Conservation (phyloP, 2,329 filamentous ascomycete species). For the Fusarium sp. region DNA sequence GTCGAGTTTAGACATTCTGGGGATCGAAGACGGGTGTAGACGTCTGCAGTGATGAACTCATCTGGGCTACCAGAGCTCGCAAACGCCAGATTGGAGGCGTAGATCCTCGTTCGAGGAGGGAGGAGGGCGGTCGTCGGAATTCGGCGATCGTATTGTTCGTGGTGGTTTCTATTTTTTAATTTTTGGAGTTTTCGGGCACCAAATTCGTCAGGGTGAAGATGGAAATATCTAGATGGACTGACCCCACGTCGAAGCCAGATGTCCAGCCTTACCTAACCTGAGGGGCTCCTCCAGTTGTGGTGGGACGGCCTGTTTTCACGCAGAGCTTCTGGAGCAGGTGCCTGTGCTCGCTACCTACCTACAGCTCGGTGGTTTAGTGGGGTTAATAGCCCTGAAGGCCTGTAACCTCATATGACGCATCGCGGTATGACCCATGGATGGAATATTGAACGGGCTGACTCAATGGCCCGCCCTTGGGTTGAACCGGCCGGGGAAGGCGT, state of each 20-base stretch:
- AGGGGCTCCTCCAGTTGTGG: background rate
- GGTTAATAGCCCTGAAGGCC: conserved; percentile 42
- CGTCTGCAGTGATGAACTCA: conserved; percentile 49
- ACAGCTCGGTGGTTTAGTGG: conserved; percentile 36
- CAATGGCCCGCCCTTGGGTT: background rate
- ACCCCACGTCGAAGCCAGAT: conserved; percentile 41
- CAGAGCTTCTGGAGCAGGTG: conserved; percentile 12
- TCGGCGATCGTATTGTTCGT: conserved; percentile 27
- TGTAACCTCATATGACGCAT: conserved; percentile 32
- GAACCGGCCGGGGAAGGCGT: conserved; percentile 3
- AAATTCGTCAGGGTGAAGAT: conserved; percentile 38
- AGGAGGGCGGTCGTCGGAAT: conserved; percentile 11
- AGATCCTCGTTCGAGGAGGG: conserved; percentile 25
- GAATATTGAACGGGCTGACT: background rate
- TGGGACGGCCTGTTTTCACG: conserved; percentile 7
- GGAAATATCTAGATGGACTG: conserved; percentile 43
- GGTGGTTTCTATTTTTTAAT: conserved; percentile 34
- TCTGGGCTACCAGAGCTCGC: conserved; percentile 52
- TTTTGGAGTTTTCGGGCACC: conserved; percentile 40
- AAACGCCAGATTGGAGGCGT: conserved; percentile 33
- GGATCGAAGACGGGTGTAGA: conserved; percentile 41
- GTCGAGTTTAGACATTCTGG: conserved; percentile 56
- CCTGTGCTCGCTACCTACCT: background rate
- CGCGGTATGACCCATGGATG: background rate
- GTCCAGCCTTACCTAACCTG: conserved; percentile 29